Conservation (phyloP, 345 rosid species). For the Diplotaxis tenuifolia region DNA sequence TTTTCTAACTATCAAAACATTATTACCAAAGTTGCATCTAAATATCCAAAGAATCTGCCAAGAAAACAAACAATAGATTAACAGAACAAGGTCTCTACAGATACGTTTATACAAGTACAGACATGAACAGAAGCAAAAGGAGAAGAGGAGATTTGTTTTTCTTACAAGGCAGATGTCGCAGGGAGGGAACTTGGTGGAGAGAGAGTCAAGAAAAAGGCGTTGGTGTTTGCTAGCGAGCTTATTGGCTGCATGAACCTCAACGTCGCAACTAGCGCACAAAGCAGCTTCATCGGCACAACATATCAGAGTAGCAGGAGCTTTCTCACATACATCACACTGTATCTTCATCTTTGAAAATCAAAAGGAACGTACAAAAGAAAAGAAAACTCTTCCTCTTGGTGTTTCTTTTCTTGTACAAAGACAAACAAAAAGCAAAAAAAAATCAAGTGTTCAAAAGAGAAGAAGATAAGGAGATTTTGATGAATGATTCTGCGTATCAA, state of each 20-base stretch:
- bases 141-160: neutral
- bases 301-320: slow-evolving; percentile 83
- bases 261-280: slow-evolving; percentile 70
- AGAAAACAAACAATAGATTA: too few relatives aligned
- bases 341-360: slow-evolving; percentile 61
- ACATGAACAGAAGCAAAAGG: neutral
- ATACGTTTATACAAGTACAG: neutral
- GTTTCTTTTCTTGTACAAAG: neutral
- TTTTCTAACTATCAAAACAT: too few relatives aligned
- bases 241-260: slow-evolving; percentile 91
- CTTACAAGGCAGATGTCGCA: slow-evolving; percentile 91
- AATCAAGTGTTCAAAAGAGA: neutral
- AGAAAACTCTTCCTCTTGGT: slow-evolving; percentile 2
- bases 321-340: slow-evolving; percentile 98
- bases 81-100: slow-evolving; percentile 80
- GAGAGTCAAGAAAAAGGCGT: slow-evolving; percentile 81
- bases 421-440: too few relatives aligned
- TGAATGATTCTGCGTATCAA: slow-evolving; percentile 14
- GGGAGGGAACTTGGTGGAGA: slow-evolving; percentile 75
- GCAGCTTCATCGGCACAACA: slow-evolving; percentile 99
- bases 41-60: too few relatives aligned
- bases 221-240: slow-evolving; percentile 97
- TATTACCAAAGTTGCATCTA: too few relatives aligned
- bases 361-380: slow-evolving; percentile 1
- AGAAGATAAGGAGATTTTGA: slow-evolving; percentile 20